Evolutionary conservation across 768 basidiomycete species (phyloP).

Genomic region (Collybia mongolica): DNA sequence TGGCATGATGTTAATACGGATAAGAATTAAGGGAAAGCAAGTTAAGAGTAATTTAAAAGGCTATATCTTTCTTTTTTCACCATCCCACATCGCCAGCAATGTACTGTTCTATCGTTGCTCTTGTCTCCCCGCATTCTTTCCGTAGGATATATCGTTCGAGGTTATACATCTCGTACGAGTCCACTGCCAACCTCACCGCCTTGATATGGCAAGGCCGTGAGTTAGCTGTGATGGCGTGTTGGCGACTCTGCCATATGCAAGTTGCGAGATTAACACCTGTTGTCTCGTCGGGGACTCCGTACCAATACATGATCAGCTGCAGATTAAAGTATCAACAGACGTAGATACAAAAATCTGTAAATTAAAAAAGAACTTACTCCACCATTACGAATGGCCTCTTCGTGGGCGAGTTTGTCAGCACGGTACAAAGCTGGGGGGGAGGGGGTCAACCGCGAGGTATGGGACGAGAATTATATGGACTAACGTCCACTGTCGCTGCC

Average conservation of each 20-base stretch:
- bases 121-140: constrained; percentile 60
- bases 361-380: constrained; percentile 51
- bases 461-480: constrained; percentile 14
- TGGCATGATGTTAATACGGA: constrained; percentile 2
- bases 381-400: constrained; percentile 87
- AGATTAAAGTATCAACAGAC: constrained; percentile 7
- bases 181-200: constrained; percentile 79
- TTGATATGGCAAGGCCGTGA: constrained; percentile 76
- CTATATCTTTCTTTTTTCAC: constrained; percentile 36
- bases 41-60: background rate
- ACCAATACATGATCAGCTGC: constrained; percentile 91
- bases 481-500: constrained; percentile 70
- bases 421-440: constrained; percentile 66
- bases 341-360: constrained; percentile 1
- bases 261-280: constrained; percentile 91
- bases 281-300: constrained; percentile 73
- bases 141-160: constrained; percentile 74
- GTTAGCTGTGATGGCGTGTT: constrained; percentile 80
- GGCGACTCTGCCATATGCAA: constrained; percentile 92
- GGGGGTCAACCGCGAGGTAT: constrained; percentile 5
- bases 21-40: background rate
- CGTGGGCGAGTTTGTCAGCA: constrained; percentile 85
- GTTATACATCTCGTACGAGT: constrained; percentile 75
- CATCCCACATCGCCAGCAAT: constrained; percentile 67
- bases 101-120: constrained; percentile 61